Conservation (phyloP, 2,329 filamentous ascomycete genomes). For the Botrytis tulipae region DNA sequence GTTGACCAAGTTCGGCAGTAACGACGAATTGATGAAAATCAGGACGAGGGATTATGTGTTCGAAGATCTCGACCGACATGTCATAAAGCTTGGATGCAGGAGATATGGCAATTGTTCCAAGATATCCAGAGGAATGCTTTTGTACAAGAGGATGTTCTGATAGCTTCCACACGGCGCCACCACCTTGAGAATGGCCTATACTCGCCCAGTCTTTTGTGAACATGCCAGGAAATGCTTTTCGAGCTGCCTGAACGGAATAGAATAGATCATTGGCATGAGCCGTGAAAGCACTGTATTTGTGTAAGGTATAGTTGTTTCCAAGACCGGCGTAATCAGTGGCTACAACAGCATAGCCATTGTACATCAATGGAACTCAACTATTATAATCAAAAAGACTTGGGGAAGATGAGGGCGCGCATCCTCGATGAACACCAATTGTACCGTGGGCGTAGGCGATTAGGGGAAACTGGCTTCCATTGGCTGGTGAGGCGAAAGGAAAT, state of each 20-base stretch:
- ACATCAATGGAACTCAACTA: neutral
- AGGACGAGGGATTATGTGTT: neutral
- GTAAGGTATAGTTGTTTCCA: neutral
- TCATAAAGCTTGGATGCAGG: neutral
- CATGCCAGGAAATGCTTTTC: neutral
- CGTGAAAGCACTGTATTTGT: neutral
- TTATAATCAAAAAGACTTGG: neutral
- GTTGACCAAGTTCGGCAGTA: neutral
- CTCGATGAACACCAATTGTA: neutral
- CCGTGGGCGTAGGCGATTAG: neutral
- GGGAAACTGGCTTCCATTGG: neutral
- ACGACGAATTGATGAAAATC: neutral
- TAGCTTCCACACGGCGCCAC: neutral
- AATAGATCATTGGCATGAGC: neutral
- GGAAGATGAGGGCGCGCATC: neutral
- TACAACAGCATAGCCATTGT: neutral
- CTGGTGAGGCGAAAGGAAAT: neutral
- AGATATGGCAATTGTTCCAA: neutral
- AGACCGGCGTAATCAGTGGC: neutral
- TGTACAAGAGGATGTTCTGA: neutral
- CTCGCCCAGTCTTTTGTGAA: neutral
- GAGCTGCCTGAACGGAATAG: neutral
- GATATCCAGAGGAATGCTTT: neutral
- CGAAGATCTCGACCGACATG: neutral
- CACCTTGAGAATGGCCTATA: neutral